Evolutionary conservation across 352 stramenopile genomes (phyloP).

Genomic region (Phytopythium mirpurense): DNA sequence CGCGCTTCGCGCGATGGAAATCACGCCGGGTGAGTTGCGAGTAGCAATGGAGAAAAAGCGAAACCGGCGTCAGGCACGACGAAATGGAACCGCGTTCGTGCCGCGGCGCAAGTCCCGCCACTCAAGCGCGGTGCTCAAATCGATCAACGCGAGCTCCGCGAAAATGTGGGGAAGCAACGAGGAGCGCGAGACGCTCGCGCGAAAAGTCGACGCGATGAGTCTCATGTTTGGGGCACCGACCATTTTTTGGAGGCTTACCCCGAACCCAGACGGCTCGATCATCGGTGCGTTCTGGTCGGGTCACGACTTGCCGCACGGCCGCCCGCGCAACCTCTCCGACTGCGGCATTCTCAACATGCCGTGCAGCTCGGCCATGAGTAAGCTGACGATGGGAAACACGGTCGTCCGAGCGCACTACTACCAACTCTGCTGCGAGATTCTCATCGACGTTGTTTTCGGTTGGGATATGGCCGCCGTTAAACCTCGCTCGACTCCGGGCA

Average conservation of each 20-base stretch:
- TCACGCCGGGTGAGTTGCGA: slow-evolving; percentile 10
- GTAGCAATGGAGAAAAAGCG: neutral
- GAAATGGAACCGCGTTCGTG: too few species aligned
- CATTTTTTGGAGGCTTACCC: slow-evolving; percentile 23
- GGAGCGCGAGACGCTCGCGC: slow-evolving; percentile 10
- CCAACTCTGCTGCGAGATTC: slow-evolving; percentile 3
- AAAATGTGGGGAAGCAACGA: slow-evolving; percentile 27
- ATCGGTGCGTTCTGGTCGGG: slow-evolving; percentile 17
- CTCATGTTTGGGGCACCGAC: slow-evolving; percentile 14
- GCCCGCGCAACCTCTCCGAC: slow-evolving; percentile 1
- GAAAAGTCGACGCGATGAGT: slow-evolving; percentile 14
- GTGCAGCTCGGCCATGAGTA: neutral
- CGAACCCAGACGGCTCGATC: slow-evolving; percentile 20
- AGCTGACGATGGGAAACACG: neutral
- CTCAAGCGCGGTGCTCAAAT: slow-evolving; percentile 2
- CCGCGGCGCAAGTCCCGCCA: too few species aligned
- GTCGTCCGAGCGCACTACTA: slow-evolving; percentile 9
- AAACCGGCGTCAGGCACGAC: too few species aligned
- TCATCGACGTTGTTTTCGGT: slow-evolving; percentile 6
- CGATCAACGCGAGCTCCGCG: slow-evolving; percentile 6
- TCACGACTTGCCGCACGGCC: slow-evolving; percentile 5
- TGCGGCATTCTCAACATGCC: slow-evolving; percentile 3
- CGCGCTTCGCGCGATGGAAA: slow-evolving; percentile 3
- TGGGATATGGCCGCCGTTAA: slow-evolving; percentile 2
- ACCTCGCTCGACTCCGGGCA: neutral